Percentiles rank a stretch among this genome's conserved stretches.
Conservation (phyloP, 495 filamentous ascomycete genomes). For the Neurospora sp. region DNA sequence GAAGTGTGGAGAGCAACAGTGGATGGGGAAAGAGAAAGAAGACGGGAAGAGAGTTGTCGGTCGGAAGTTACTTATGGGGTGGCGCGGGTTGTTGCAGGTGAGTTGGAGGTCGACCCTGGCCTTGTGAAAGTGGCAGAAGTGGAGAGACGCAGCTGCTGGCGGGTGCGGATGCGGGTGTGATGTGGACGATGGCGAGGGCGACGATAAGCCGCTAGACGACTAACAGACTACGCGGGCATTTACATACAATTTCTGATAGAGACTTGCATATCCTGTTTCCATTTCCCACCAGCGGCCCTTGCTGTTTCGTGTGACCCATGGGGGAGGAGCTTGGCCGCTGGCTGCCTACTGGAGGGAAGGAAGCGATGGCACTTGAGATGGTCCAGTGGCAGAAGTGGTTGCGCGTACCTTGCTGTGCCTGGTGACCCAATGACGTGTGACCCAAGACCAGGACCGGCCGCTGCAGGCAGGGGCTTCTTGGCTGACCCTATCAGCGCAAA, state of each 20-base stretch:
- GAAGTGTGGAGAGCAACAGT: slow-evolving; percentile 2
- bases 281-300: background rate
- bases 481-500: background rate
- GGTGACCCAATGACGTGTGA: slow-evolving; percentile 11
- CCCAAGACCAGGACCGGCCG: background rate
- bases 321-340: background rate
- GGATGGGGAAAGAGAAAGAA: slow-evolving; percentile 3
- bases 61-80: slow-evolving; percentile 1
- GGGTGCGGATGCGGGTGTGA: background rate
- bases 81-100: background rate
- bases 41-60: slow-evolving; percentile 5
- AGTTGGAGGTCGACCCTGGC: slow-evolving; percentile 5
- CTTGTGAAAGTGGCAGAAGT: background rate
- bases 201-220: background rate
- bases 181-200: background rate
- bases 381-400: background rate
- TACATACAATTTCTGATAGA: background rate
- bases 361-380: background rate
- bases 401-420: slow-evolving; percentile 4
- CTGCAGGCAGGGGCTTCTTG: background rate
- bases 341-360: background rate
- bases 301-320: background rate
- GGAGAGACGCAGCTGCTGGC: background rate
- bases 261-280: background rate
- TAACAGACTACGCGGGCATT: background rate